Conservation (phyloP, 2,329 filamentous ascomycete genomes). For the Aspergillus aculeatinus region DNA sequence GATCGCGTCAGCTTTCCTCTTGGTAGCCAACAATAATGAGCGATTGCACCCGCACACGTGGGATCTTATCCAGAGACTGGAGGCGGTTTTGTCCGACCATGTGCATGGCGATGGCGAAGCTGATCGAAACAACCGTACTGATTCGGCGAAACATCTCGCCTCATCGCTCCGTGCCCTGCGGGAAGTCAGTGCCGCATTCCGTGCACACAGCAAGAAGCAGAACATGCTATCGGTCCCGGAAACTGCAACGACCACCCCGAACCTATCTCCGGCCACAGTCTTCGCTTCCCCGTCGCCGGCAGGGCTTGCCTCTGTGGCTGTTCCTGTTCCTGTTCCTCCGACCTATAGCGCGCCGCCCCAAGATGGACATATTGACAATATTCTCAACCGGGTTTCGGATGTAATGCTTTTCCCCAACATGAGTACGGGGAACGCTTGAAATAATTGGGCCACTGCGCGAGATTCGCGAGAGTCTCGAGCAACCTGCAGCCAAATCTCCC, state of each 20-base stretch:
- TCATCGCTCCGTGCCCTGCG: conserved; percentile 34
- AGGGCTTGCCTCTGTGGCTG: conserved; percentile 1
- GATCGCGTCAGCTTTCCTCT: conserved; percentile 43
- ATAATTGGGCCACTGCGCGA: background rate
- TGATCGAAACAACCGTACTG: conserved; percentile 29
- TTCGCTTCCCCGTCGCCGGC: conserved; percentile 13
- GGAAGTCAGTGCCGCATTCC: conserved; percentile 32
- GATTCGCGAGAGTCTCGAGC: background rate
- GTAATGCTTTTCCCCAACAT: conserved; percentile 39
- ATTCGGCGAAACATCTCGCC: conserved; percentile 35
- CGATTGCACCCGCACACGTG: conserved; percentile 24
- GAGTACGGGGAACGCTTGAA: conserved; percentile 19
- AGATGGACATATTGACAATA: conserved; percentile 30
- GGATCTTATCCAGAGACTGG: conserved; percentile 31
- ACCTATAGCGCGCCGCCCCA: conserved; percentile 17
- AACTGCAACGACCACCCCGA: background rate
- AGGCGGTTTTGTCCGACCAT: conserved; percentile 32
- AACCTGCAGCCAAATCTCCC: background rate
- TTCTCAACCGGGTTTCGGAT: conserved; percentile 35
- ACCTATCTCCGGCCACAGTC: conserved; percentile 13
- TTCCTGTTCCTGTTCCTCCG: conserved; percentile 11
- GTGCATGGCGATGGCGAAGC: conserved; percentile 28
- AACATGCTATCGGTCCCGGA: conserved; percentile 9
- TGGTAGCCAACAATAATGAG: conserved; percentile 33
- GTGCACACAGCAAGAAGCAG: conserved; percentile 15